Percentiles rank a stretch among this genome's conserved stretches.
Conservation (phyloP, 495 filamentous ascomycete genomes). For the Zalerion maritima region DNA sequence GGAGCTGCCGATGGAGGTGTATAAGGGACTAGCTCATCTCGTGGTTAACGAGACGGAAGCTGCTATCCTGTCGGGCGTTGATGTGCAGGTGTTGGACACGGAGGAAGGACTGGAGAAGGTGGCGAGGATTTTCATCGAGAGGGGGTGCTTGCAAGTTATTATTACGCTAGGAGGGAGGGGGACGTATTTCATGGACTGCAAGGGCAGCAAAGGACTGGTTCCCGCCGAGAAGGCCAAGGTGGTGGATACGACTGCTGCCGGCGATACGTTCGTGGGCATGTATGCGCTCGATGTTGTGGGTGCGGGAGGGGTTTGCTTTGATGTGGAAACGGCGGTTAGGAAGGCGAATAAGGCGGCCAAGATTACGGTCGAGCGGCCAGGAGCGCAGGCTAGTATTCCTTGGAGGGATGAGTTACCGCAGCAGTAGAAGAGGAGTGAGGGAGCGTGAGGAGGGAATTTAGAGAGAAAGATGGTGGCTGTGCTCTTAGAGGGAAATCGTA, state of each 20-base stretch:
- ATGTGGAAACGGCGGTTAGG: constrained; percentile 45
- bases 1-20: constrained; percentile 49
- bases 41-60: constrained; percentile 91
- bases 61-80: constrained; percentile 44
- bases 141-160: constrained; percentile 61
- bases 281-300: constrained; percentile 59
- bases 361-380: constrained; percentile 57
- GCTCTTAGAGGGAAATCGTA: no score
- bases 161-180: constrained; percentile 75
- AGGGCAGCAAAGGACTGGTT: constrained; percentile 29
- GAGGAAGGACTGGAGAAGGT: constrained; percentile 30
- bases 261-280: constrained; percentile 84
- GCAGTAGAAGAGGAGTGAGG: no score
- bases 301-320: constrained; percentile 28
- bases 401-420: constrained; percentile 71
- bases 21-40: constrained; percentile 55
- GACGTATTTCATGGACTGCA: constrained; percentile 39
- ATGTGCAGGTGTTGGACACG: constrained; percentile 31
- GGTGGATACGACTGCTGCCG: constrained; percentile 86
- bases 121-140: constrained; percentile 40
- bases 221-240: constrained; percentile 50
- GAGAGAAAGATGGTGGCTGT: no score
- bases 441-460: no score
- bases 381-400: constrained; percentile 81
- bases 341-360: constrained; percentile 62